These are phyloP conservation scores for Ceratocystis harringtonii DNA, from an alignment of 2,329 filamentous ascomycete genomes.

Conservation along the genomic window DNA sequence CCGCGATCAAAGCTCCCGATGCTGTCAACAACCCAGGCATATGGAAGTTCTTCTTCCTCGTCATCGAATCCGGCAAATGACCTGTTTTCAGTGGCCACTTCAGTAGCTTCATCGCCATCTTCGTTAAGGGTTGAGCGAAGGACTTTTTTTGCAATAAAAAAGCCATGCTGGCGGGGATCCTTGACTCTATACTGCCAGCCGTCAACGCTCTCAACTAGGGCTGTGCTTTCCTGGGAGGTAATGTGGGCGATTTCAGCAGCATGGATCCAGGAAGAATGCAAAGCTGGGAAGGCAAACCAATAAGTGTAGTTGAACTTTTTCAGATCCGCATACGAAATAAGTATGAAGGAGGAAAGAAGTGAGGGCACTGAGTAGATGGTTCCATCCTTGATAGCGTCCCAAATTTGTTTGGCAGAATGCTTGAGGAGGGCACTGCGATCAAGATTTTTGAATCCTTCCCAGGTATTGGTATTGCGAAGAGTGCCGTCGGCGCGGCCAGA, in stretches of 20 bases:
- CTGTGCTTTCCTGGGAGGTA: constrained; percentile 53
- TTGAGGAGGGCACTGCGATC: constrained; percentile 36
- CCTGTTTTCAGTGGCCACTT: constrained; percentile 32
- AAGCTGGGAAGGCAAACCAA: constrained; percentile 89
- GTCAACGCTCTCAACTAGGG: constrained; percentile 66
- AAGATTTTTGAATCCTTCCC: constrained; percentile 77
- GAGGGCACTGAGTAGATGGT: constrained; percentile 93
- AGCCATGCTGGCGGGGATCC: constrained; percentile 76
- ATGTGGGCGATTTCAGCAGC: constrained; percentile 40
- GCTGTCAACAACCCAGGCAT: constrained; percentile 61
- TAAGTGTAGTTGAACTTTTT: constrained; percentile 98
- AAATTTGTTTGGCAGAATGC: constrained; percentile 46
- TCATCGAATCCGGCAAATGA: constrained; percentile 32
- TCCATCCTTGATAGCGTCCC: constrained; percentile 93
- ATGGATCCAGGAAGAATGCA: constrained; percentile 74
- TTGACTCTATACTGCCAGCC: constrained; percentile 70
- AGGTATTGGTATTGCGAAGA: constrained; percentile 91
- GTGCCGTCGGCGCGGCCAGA: constrained; percentile 77
- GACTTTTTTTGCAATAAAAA: constrained; percentile 81
- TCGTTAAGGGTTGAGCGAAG: constrained; percentile 17
- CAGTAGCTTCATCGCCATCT: constrained; percentile 22
- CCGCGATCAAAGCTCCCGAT: constrained; percentile 68
- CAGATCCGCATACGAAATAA: constrained; percentile 85
- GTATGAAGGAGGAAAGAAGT: constrained; percentile 72
- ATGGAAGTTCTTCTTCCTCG: constrained; percentile 34